These are phyloP conservation scores for Coix lacrymajobi DNA, from an alignment of 176 grass and related monocot genomes.

Conservation along the genomic window DNA sequence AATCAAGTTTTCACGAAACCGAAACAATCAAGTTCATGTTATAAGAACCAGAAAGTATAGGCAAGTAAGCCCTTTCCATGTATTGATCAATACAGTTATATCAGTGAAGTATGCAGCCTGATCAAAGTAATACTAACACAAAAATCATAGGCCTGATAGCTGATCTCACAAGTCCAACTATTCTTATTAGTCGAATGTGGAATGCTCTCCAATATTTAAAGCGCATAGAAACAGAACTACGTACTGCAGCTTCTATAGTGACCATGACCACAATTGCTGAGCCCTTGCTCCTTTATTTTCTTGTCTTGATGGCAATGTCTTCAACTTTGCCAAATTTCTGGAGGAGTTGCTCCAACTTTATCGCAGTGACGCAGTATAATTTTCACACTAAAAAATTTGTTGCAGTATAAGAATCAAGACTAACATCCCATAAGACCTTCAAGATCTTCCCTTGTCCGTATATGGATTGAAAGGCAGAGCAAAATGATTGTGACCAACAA, in stretches of 20 bases:
- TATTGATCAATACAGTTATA: too few relatives aligned
- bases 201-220: neutral
- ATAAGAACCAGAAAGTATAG: too few relatives aligned
- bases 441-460: constrained; percentile 55
- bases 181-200: neutral
- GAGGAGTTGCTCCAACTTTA: constrained; percentile 60
- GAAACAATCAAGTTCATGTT: too few relatives aligned
- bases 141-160: neutral
- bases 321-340: constrained; percentile 67
- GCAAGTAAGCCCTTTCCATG: too few relatives aligned
- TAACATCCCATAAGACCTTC: constrained; percentile 77
- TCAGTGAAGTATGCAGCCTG: neutral
- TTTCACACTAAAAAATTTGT: neutral
- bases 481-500: too few relatives aligned
- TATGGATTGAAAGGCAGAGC: too few relatives aligned
- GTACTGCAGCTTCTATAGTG: constrained; percentile 72
- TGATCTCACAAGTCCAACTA: neutral
- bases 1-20: too few relatives aligned
- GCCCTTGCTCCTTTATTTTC: constrained; percentile 63
- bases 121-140: neutral
- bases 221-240: constrained; percentile 12
- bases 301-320: constrained; percentile 69
- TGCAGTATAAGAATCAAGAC: constrained; percentile 52
- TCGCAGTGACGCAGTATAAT: too few relatives aligned
- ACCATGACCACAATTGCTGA: constrained; percentile 72